phyloP scores from a whole-genome alignment of 495 filamentous ascomycete genomes.

The Lepidopterella palustris region DNA sequence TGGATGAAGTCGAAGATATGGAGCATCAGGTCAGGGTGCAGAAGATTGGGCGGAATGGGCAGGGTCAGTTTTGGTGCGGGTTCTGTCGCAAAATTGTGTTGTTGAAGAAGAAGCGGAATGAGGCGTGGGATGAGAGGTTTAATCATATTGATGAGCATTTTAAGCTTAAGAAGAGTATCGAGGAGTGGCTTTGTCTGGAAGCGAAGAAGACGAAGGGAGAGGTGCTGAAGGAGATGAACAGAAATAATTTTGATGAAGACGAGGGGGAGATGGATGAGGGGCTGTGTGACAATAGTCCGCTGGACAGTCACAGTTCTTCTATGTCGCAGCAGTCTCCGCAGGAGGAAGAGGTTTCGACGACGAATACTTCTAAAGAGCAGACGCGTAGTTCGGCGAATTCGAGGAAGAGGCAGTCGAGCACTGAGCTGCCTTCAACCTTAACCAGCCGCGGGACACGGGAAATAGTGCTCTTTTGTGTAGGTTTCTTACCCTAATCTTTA shows the following conservation, averaged over 20 bases:
- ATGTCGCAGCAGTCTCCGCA: background rate
- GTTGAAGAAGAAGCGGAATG: slow-evolving; percentile 48
- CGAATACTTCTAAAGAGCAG: background rate
- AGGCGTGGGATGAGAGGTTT: slow-evolving; percentile 69
- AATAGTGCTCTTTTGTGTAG: background rate
- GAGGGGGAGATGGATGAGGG: background rate
- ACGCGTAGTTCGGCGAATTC: background rate
- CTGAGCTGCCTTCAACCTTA: background rate
- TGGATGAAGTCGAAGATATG: slow-evolving; percentile 3
- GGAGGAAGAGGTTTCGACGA: background rate
- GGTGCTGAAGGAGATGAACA: slow-evolving; percentile 17
- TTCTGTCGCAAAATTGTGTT: slow-evolving; percentile 62
- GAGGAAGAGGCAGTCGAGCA: background rate
- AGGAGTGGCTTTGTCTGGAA: slow-evolving; percentile 43
- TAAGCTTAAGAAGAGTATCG: slow-evolving; percentile 44
- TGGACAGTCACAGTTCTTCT: background rate
- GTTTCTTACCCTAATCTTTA: background rate
- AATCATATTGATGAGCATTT: slow-evolving; percentile 87
- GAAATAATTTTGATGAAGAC: slow-evolving; percentile 16
- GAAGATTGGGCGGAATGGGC: slow-evolving; percentile 63
- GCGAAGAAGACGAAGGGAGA: slow-evolving; percentile 30
- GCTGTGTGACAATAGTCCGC: background rate
- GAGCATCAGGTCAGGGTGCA: slow-evolving; percentile 34
- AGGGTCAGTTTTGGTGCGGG: slow-evolving; percentile 80
- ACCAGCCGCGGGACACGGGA: background rate